Evolutionary conservation across 73 alveolate genomes (phyloP), one percentile per base, ranked within the genome.

Genomic region (Tetrahymena thermophila): DNA sequence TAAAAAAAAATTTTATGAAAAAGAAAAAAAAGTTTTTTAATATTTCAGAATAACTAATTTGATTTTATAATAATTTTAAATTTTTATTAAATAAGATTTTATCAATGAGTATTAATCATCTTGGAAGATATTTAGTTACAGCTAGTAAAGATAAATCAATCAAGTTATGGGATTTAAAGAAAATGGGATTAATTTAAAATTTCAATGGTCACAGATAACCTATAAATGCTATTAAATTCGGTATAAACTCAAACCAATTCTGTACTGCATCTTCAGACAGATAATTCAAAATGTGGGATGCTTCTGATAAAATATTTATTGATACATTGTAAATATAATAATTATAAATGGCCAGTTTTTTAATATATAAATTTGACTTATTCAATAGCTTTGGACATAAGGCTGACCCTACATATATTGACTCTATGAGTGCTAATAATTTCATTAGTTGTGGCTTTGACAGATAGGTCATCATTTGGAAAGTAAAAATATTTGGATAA

Each of bases 141-240:
- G 94, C 97, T 38, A 85, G 95, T 14, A 84, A 96, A 35, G 97
- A 96, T 58, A 94, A 94, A 35, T 40, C 97, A 1, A 94, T 96
- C 21, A 96, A 96, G 58, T 94, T 96, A 93, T 96, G 97, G 97
- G 97, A 96, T 94, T 85, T 94, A 6, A 93, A 43, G n/a, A 56
- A 95, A 35, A 37, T 40, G 35, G 94, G 44, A 40, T 31, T 96
- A 31, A 50, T 96, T 35, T 94, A 94, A 93, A 94, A 95, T 37
- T 94, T 96, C n/a, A 93, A 93, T 42, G 94, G 85, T 37, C 97
- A 96, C 58, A 95, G 94, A 55, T 56, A 56, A 16, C 95, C 97
- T 15, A 89, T 95, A 25, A 56, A 95, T 95, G 95, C 94, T 17
- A 95, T 95, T 19, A 95, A 95, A 93, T 95, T 95, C 56, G 97